Percentiles rank a stretch among this genome's conserved stretches.
phyloP scores from a whole-genome alignment of 2,329 filamentous ascomycete species.

The Talaromyces verruculosus region DNA sequence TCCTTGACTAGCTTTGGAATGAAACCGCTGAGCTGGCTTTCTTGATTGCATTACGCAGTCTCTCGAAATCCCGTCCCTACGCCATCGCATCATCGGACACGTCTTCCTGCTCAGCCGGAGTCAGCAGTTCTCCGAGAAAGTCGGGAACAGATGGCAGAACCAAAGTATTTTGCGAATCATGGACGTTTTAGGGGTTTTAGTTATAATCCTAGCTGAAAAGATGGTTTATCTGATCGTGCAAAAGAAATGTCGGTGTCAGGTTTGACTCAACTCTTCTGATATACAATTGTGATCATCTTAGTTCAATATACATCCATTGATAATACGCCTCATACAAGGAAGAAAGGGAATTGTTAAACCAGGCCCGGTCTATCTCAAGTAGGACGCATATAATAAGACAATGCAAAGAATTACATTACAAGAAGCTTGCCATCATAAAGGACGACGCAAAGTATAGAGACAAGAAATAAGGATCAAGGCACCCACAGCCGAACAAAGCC shows the following conservation, averaged over 20 bases:
- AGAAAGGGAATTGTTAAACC: background rate
- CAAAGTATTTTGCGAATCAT: background rate
- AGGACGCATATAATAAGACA: background rate
- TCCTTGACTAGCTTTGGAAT: too few relatives aligned
- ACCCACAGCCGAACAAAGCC: conserved; percentile 93
- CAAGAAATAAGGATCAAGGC: conserved; percentile 48
- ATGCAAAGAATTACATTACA: background rate
- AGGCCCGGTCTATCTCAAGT: background rate
- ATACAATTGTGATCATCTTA: background rate
- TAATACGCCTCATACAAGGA: background rate
- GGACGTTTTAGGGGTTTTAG: conserved; percentile 11
- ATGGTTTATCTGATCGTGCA: background rate
- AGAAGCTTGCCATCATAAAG: background rate
- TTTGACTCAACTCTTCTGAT: background rate
- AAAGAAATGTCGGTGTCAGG: background rate
- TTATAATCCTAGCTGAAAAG: conserved; percentile 17
- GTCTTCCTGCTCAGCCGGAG: conserved; percentile 20
- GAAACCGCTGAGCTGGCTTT: background rate
- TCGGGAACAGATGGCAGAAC: conserved; percentile 2
- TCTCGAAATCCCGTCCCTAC: conserved; percentile 14
- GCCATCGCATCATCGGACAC: conserved; percentile 22
- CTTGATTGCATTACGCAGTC: background rate
- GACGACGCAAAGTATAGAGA: background rate
- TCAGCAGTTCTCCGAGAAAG: conserved; percentile 8
- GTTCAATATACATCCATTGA: background rate